phyloP scores from a whole-genome alignment of 1,284 basidiomycete species.

The Cutaneotrichosporon dermatis region DNA sequence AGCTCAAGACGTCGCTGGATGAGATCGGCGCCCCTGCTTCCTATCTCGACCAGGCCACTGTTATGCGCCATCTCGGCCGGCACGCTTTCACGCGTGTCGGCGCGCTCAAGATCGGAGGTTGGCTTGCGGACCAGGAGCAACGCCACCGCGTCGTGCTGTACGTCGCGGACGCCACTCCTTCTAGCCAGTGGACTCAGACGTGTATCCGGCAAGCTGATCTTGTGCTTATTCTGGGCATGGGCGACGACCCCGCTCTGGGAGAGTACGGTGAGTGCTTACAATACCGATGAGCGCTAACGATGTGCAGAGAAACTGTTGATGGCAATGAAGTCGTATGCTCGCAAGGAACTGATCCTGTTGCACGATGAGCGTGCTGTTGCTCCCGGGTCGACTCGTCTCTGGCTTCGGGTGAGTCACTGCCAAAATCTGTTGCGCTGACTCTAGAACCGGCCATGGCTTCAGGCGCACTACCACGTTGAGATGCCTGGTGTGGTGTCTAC shows the following conservation, averaged over 20 bases:
- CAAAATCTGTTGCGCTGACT: neutral
- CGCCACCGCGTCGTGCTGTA: conserved; percentile 85
- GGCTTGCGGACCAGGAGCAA: conserved; percentile 93
- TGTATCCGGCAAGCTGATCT: conserved; percentile 96
- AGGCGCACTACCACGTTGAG: conserved; percentile 46
- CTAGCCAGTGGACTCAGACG: conserved; percentile 93
- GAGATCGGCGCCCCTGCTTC: conserved; percentile 81
- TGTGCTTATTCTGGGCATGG: conserved; percentile 94
- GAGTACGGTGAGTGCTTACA: conserved; percentile 57
- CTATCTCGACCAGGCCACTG: conserved; percentile 84
- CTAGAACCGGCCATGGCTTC: conserved; percentile 85
- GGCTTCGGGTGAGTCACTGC: conserved; percentile 70
- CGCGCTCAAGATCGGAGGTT: conserved; percentile 85
- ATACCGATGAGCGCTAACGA: too few relatives aligned
- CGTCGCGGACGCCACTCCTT: conserved; percentile 87
- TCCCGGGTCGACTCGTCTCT: conserved; percentile 89
- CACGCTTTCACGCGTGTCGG: conserved; percentile 78
- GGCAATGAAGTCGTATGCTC: conserved; percentile 90
- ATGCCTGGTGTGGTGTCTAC: conserved; percentile 56
- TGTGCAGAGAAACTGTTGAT: conserved; percentile 67
- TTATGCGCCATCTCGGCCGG: conserved; percentile 80
- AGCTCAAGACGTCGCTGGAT: conserved; percentile 80
- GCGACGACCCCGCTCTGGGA: conserved; percentile 78
- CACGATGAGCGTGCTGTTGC: conserved; percentile 86
- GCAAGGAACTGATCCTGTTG: conserved; percentile 91